Percentiles rank a stretch among this genome's conserved stretches.
phyloP scores from a whole-genome alignment of 257 asterid species.

The Haberlea rhodopensis region DNA sequence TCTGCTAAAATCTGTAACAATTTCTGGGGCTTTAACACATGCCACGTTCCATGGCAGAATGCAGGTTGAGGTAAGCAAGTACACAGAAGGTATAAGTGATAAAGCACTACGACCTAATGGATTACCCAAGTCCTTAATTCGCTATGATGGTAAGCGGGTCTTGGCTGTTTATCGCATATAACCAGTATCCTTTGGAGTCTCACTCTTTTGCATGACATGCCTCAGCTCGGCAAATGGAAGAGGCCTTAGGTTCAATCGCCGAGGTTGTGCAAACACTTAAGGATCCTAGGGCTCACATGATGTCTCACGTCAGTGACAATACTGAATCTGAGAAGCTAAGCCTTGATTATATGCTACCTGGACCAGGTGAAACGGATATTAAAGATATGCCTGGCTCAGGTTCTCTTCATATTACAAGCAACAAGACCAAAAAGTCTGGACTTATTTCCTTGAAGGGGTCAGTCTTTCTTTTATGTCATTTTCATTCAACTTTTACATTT shows the following conservation, averaged over 20 bases:
- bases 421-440: neutral
- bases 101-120: conserved; percentile 90
- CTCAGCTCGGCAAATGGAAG: conserved; percentile 93
- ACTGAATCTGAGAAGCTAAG: conserved; percentile 25
- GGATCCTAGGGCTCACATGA: conserved; percentile 60
- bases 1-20: neutral
- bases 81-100: conserved; percentile 84
- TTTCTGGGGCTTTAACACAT: conserved; percentile 16
- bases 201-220: conserved; percentile 20
- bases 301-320: conserved; percentile 50
- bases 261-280: conserved; percentile 91
- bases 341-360: conserved; percentile 29
- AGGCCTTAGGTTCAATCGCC: conserved; percentile 72
- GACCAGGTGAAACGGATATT: conserved; percentile 46
- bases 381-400: conserved; percentile 39
- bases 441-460: neutral
- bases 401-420: neutral
- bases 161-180: conserved; percentile 16
- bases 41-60: conserved; percentile 51
- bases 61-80: conserved; percentile 99
- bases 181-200: conserved; percentile 23
- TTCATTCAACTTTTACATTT: too few species aligned
- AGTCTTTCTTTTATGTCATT: neutral
- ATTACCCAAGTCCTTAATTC: conserved; percentile 83
- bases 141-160: conserved; percentile 69